Percentiles rank a stretch among this genome's conserved stretches.
Evolutionary conservation across 495 filamentous ascomycete genomes (phyloP).

Genomic region (Neurospora tetrasperma): DNA sequence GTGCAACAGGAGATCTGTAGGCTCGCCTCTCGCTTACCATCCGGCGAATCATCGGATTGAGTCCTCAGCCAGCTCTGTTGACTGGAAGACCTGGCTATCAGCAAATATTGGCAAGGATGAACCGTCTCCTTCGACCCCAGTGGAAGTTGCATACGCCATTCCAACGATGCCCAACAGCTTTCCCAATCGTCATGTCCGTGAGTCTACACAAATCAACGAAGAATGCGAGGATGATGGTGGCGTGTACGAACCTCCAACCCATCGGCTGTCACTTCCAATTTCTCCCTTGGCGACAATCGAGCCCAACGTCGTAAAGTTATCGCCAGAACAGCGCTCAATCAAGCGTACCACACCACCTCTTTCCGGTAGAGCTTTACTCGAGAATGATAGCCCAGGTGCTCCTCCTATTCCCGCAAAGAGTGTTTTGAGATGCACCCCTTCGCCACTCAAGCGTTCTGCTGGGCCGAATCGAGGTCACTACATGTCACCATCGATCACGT

Average conservation of each 20-base stretch:
- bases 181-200: slow-evolving; percentile 43
- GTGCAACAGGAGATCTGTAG: background rate
- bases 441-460: slow-evolving; percentile 11
- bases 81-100: slow-evolving; percentile 46
- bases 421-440: slow-evolving; percentile 11
- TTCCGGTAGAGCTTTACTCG: slow-evolving; percentile 1
- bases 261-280: slow-evolving; percentile 12
- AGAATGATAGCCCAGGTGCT: slow-evolving; percentile 10
- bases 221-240: slow-evolving; percentile 28
- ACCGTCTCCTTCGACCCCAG: slow-evolving; percentile 14
- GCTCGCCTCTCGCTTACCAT: slow-evolving; percentile 13
- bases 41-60: slow-evolving; percentile 22
- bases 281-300: slow-evolving; percentile 14
- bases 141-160: slow-evolving; percentile 27
- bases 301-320: slow-evolving; percentile 16
- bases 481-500: slow-evolving; percentile 13
- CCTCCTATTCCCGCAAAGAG: slow-evolving; percentile 22
- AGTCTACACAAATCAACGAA: slow-evolving; percentile 48
- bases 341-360: slow-evolving; percentile 13
- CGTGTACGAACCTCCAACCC: slow-evolving; percentile 8
- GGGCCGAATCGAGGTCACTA: background rate
- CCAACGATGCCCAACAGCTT: slow-evolving; percentile 25
- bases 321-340: slow-evolving; percentile 6
- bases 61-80: slow-evolving; percentile 35
- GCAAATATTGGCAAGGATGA: slow-evolving; percentile 42